phyloP scores from a whole-genome alignment of 441 rosid genomes.

The Gossypium lobatum region DNA sequence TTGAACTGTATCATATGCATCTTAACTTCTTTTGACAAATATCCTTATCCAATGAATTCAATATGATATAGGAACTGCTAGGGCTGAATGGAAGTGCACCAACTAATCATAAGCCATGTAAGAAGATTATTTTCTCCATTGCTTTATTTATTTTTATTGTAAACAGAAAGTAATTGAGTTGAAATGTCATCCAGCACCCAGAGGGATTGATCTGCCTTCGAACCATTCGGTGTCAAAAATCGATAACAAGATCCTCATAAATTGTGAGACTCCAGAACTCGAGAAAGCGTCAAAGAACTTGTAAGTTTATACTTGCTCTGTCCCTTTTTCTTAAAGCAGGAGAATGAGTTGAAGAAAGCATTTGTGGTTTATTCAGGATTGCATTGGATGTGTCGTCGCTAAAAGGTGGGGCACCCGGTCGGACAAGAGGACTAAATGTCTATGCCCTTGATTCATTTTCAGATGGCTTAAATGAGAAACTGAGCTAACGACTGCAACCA shows the following conservation, averaged over 20 bases:
- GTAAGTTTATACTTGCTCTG: conserved; percentile 29
- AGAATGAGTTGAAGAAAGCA: not conserved
- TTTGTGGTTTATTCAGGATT: conserved; percentile 39
- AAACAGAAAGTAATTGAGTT: conserved; percentile 12
- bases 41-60: conserved; percentile 7
- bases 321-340: not conserved
- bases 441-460: conserved; percentile 42
- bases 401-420: conserved; percentile 78
- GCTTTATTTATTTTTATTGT: conserved; percentile 1
- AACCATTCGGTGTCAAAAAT: conserved; percentile 47
- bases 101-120: conserved; percentile 47
- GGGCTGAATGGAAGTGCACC: conserved; percentile 49
- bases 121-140: conserved; percentile 9
- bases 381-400: conserved; percentile 62
- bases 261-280: conserved; percentile 30
- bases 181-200: conserved; percentile 39
- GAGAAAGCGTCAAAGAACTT: conserved; percentile 44
- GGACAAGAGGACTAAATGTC: conserved; percentile 73
- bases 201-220: conserved; percentile 54
- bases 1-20: not conserved
- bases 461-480: conserved; percentile 31
- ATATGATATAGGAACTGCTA: conserved; percentile 44
- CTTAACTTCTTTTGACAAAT: not conserved
- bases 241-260: conserved; percentile 49
- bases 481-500: conserved; percentile 22